phyloP scores from a whole-genome alignment of 140 eudicot genomes.

The Erigeron philadelphicus region DNA sequence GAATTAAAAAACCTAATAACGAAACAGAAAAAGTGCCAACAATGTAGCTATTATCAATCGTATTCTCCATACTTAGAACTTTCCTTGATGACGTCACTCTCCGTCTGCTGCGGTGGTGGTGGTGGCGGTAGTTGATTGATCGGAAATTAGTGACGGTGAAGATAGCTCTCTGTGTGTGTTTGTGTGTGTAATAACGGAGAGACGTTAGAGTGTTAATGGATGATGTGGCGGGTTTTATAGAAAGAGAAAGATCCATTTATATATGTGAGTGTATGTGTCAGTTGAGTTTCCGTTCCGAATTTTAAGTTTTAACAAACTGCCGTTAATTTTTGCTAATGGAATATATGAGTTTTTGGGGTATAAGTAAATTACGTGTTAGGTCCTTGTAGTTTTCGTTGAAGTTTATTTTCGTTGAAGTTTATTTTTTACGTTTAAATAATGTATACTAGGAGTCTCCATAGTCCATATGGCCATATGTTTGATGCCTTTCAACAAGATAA shows the following conservation, averaged over 20 bases:
- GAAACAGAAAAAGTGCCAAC: slow-evolving; percentile 37
- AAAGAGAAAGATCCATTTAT: background rate
- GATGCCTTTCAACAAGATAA: too few relatives aligned
- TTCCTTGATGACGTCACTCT: background rate
- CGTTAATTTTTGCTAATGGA: too few relatives aligned
- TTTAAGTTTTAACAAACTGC: too few relatives aligned
- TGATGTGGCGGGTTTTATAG: slow-evolving; percentile 12
- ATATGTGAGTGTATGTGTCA: too few relatives aligned
- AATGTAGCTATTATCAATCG: slow-evolving; percentile 35
- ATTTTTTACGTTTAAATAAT: too few relatives aligned
- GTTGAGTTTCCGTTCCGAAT: too few relatives aligned
- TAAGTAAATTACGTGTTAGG: too few relatives aligned
- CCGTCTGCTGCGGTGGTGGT: background rate
- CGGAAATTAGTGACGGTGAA: slow-evolving; percentile 19
- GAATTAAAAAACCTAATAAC: slow-evolving; percentile 32
- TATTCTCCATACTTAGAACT: slow-evolving; percentile 20
- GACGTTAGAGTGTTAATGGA: background rate
- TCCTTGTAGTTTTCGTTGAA: too few relatives aligned
- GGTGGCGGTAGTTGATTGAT: background rate
- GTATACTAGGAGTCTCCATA: too few relatives aligned
- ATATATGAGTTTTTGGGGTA: too few relatives aligned
- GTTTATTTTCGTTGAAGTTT: too few relatives aligned
- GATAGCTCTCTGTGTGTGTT: slow-evolving; percentile 8
- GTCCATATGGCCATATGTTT: too few relatives aligned
- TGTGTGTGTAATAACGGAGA: slow-evolving; percentile 12